Evolutionary conservation across 441 rosid genomes (phyloP).

Genomic region (Populus hybrid): DNA sequence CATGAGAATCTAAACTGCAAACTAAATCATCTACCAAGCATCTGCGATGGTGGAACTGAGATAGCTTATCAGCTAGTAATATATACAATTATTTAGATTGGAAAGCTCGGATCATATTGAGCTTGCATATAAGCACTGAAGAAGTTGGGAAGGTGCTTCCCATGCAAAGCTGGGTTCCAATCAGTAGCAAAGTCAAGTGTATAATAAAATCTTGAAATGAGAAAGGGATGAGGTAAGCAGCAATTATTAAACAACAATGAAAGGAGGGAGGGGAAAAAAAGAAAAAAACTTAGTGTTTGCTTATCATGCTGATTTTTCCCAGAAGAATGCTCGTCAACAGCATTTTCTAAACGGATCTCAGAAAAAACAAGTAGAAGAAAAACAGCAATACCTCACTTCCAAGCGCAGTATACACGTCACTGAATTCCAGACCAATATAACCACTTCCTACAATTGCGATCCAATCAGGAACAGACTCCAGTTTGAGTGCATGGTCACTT

Average conservation of each 20-base stretch:
- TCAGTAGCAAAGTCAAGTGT: not conserved
- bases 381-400: constrained; percentile 78
- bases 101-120: not conserved
- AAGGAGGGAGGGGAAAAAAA: not conserved
- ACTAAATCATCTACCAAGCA: not conserved
- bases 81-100: not conserved
- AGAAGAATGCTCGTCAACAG: not conserved
- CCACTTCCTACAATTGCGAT: constrained; percentile 98
- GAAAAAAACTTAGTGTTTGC: not conserved
- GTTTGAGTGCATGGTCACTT: constrained; percentile 94
- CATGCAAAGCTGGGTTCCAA: not conserved
- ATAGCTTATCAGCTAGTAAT: not conserved
- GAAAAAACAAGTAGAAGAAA: not conserved
- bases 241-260: not conserved
- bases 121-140: not conserved
- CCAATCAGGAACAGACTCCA: constrained; percentile 96
- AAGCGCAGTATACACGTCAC: constrained; percentile 98
- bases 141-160: not conserved
- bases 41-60: not conserved
- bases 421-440: constrained; percentile 96
- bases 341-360: not conserved
- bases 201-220: not conserved
- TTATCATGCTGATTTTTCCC: not conserved
- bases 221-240: not conserved
- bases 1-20: not conserved